Evolutionary conservation across 495 filamentous ascomycete species (phyloP), one percentile per base, ranked within the genome.

Genomic region (Hypoxylon cercidicola): DNA sequence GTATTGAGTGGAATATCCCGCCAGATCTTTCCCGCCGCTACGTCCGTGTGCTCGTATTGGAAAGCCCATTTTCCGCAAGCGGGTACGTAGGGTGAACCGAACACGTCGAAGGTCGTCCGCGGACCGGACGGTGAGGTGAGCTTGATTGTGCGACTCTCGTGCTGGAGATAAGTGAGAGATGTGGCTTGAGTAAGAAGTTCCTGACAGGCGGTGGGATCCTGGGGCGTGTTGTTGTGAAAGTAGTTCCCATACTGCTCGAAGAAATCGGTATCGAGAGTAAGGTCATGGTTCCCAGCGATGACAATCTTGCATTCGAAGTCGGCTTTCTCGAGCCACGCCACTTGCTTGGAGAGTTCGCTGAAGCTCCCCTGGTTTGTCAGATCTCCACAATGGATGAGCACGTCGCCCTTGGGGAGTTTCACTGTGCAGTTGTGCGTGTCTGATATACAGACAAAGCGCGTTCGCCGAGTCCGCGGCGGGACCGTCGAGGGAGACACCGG

Each of bases 301-400:
- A 93, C 88, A 61, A 97, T 83, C 73, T 97, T 97, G 65, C 89
- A 82, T 51, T 86, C 83, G 65, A 97, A 93, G 5, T 92, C 88
- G 0, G 92, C 85, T 40, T 78, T 82, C 54, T 86, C 82, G 5
- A 98, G 84, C 94, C 94, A 98, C 67, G 90, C 82, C 7, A 96
- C 82, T 4, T 79, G 70, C 45, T 76, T 80, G 20, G 72, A 77
- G 23, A 81, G 77, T 47, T 95, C 90, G 12, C 75, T 74, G 21
- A 85, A 84, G 43, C 87, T 91, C 39, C 94, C 94, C 67, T 87
- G 84, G 62, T 95, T 95, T 40, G 89, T 88, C 35, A 97, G 80
- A 73, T 98, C 94, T 7, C 94, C 94, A 7, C 93, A 91, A 68
- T 97, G 95, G 39, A 98, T 90, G 15, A 98, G 80, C 3, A 98